A percentile compares a stretch with the other conserved stretches of the same genome.
phyloP scores from a whole-genome alignment of 2,329 filamentous ascomycete species.

The Aspergillus sp. region DNA sequence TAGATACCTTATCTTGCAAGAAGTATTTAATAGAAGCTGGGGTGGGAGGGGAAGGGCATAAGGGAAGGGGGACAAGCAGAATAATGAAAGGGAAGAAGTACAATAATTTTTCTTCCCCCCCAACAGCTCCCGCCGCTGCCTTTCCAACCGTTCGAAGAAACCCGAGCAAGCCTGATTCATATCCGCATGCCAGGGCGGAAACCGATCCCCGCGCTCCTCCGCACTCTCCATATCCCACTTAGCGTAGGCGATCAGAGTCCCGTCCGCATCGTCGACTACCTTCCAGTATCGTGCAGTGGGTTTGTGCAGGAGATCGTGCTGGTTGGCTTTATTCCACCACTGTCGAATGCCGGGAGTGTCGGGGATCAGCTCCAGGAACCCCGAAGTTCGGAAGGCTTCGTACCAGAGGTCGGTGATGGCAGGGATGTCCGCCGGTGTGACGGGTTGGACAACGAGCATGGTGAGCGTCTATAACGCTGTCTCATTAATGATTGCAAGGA shows the following conservation, averaged over 20 bases:
- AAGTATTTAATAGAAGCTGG: no score
- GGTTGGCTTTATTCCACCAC: slow-evolving; percentile 18
- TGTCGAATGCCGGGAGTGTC: slow-evolving; percentile 20
- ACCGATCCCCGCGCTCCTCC: slow-evolving; percentile 19
- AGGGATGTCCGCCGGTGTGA: slow-evolving; percentile 16
- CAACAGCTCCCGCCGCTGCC: slow-evolving; percentile 15
- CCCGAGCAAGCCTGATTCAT: slow-evolving; percentile 10
- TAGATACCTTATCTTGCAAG: no score
- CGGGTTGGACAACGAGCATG: slow-evolving; percentile 10
- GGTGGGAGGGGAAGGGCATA: no score
- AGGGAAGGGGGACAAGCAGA: no score
- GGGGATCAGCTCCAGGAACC: slow-evolving; percentile 15
- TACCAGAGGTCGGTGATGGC: slow-evolving; percentile 19
- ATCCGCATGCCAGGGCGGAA: slow-evolving; percentile 20
- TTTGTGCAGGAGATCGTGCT: slow-evolving; percentile 16
- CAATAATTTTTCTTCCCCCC: slow-evolving; percentile 20
- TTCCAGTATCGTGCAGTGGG: slow-evolving; percentile 20
- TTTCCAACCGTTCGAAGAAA: slow-evolving; percentile 15
- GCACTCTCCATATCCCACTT: slow-evolving; percentile 22
- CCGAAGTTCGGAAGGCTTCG: slow-evolving; percentile 15
- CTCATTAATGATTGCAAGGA: not conserved
- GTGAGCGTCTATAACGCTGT: not conserved
- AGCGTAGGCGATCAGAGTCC: slow-evolving; percentile 18
- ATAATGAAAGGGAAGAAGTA: slow-evolving; percentile 6
- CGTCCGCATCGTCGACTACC: slow-evolving; percentile 15